phyloP scores from a whole-genome alignment of 2,329 filamentous ascomycete species.

The Hymenoscyphus fraxineus region DNA sequence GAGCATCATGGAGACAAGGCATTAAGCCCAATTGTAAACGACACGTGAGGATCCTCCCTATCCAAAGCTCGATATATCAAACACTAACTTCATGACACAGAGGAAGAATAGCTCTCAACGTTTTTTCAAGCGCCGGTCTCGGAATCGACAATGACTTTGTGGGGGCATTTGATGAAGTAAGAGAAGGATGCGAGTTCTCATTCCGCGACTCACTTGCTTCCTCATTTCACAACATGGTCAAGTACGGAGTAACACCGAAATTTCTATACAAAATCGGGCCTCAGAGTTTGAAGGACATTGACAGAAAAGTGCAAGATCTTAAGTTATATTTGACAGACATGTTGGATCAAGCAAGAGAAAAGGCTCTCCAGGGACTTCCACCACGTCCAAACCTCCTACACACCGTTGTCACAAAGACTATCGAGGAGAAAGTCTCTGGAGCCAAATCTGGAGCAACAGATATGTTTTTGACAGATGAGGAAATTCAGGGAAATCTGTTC shows the following conservation, averaged over 20 bases:
- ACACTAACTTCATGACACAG: conserved; percentile 29
- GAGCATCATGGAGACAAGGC: conserved; percentile 18
- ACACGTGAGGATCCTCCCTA: conserved; percentile 25
- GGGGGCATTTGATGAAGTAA: not conserved
- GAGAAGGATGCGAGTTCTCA: not conserved
- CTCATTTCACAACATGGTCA: not conserved
- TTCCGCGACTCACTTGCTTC: conserved; percentile 2
- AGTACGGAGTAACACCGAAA: not conserved
- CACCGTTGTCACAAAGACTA: not conserved
- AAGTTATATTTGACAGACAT: not conserved
- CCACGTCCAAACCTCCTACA: not conserved
- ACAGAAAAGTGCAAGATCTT: not conserved
- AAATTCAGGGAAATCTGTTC: conserved; percentile 63
- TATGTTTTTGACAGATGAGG: not conserved
- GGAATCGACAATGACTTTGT: conserved; percentile 24
- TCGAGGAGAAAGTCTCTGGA: not conserved
- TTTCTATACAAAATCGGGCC: not conserved
- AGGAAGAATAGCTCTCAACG: conserved; percentile 47
- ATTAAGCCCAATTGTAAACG: conserved; percentile 9
- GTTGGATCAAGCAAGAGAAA: not conserved
- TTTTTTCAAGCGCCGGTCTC: conserved; percentile 50
- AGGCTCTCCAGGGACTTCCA: not conserved
- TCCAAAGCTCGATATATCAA: not conserved
- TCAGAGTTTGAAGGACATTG: not conserved
- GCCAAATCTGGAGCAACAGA: not conserved